A percentile compares a stretch with the other conserved stretches of the same genome.
Conservation (phyloP, 108 stramenopile genomes). For the Epithemia pelagica region DNA sequence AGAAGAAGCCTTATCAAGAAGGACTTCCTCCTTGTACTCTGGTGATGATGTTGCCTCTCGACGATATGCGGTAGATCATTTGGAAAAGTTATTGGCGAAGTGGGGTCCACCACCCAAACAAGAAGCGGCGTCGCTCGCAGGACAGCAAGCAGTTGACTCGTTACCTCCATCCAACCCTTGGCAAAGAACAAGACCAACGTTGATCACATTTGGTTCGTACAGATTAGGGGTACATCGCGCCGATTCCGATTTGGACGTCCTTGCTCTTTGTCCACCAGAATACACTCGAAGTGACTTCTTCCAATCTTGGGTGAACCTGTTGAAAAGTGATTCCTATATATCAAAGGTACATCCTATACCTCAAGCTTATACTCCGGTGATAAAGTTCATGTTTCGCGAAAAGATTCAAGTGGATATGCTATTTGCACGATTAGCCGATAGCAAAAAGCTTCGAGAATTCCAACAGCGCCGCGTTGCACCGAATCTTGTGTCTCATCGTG, state of each 20-base stretch:
- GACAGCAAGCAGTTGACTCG: no score
- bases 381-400: slow-evolving; percentile 25
- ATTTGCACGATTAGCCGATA: slow-evolving; percentile 40
- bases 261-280: slow-evolving; percentile 45
- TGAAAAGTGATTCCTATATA: slow-evolving; percentile 24
- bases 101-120: slow-evolving; percentile 8
- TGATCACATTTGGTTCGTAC: slow-evolving; percentile 64
- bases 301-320: slow-evolving; percentile 32
- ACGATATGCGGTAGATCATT: slow-evolving; percentile 15
- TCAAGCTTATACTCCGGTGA: slow-evolving; percentile 66
- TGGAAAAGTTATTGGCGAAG: slow-evolving; percentile 22
- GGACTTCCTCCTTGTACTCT: background rate
- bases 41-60: slow-evolving; percentile 6
- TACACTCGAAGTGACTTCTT: slow-evolving; percentile 59
- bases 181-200: slow-evolving; percentile 14
- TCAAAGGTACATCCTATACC: slow-evolving; percentile 53
- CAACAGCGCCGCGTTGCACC: slow-evolving; percentile 6
- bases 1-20: background rate
- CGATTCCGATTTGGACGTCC: slow-evolving; percentile 62
- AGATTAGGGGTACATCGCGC: slow-evolving; percentile 63
- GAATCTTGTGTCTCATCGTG: background rate
- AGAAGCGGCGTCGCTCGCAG: background rate
- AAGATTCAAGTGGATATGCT: slow-evolving; percentile 61
- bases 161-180: slow-evolving; percentile 2
- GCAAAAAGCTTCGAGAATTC: slow-evolving; percentile 20